Conservation (phyloP, 2,329 filamentous ascomycete genomes). For the Fusarium staphyleae region DNA sequence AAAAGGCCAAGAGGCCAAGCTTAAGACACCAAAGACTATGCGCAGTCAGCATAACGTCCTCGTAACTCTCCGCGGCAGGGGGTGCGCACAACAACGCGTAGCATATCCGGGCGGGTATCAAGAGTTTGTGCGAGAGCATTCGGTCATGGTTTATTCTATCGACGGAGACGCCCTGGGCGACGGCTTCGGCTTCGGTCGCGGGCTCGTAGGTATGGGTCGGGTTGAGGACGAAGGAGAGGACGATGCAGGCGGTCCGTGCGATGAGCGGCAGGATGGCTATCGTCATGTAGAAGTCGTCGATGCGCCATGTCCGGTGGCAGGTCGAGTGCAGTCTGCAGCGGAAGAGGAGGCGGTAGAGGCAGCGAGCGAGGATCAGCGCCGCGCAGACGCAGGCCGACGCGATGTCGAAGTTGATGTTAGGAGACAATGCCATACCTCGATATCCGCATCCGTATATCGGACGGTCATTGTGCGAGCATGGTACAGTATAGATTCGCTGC, state of each 20-base stretch:
- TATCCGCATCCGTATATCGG: not conserved
- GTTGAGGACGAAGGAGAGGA: slow-evolving; percentile 38
- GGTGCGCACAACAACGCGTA: slow-evolving; percentile 43
- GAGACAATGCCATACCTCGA: slow-evolving; percentile 33
- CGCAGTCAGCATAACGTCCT: slow-evolving; percentile 5
- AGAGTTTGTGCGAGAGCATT: slow-evolving; percentile 38
- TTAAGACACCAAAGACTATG: slow-evolving; percentile 44
- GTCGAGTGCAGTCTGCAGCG: slow-evolving; percentile 39
- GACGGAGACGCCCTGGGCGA: slow-evolving; percentile 17
- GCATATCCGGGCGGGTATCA: slow-evolving; percentile 42
- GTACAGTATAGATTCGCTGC: not conserved
- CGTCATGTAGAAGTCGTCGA: slow-evolving; percentile 45
- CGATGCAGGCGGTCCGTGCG: slow-evolving; percentile 39
- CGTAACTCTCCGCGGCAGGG: not conserved
- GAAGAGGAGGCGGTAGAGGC: slow-evolving; percentile 39
- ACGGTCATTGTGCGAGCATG: slow-evolving; percentile 12
- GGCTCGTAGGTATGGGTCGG: slow-evolving; percentile 37
- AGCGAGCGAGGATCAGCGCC: slow-evolving; percentile 41
- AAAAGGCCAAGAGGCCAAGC: slow-evolving; percentile 42
- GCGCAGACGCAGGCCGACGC: slow-evolving; percentile 40
- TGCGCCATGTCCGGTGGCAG: slow-evolving; percentile 44
- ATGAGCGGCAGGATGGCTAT: slow-evolving; percentile 43
- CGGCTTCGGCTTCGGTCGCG: slow-evolving; percentile 33
- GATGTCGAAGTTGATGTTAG: slow-evolving; percentile 40
- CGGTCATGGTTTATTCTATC: slow-evolving; percentile 30